Conservation (phyloP, 2,329 filamentous ascomycete species). For the Sporothrix protearum region DNA sequence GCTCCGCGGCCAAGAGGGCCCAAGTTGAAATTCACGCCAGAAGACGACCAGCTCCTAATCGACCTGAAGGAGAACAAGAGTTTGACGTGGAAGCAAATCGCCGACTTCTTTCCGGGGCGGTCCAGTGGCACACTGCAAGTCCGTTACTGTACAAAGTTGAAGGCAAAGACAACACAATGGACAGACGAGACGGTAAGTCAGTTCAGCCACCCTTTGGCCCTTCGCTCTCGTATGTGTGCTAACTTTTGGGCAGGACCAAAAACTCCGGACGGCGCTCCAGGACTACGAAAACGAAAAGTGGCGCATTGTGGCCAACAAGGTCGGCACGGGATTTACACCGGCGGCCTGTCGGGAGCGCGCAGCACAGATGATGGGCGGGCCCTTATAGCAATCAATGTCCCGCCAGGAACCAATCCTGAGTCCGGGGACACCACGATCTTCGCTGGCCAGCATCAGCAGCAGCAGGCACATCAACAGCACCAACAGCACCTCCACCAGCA, state of each 20-base stretch:
- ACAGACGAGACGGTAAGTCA: constrained; percentile 80
- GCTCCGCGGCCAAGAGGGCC: constrained; percentile 77
- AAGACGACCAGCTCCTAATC: constrained; percentile 83
- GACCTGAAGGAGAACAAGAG: constrained; percentile 93
- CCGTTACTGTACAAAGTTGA: constrained; percentile 90
- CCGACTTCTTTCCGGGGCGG: constrained; percentile 88
- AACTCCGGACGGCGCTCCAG: constrained; percentile 70
- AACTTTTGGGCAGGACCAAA: constrained; percentile 61
- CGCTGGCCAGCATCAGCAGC: constrained; percentile 33
- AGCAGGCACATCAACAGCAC: constrained; percentile 10
- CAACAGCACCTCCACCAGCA: constrained; percentile 19
- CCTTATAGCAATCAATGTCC: constrained; percentile 57
- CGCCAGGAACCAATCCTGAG: constrained; percentile 46
- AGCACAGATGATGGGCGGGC: constrained; percentile 54
- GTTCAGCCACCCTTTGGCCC: not conserved
- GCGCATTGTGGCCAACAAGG: constrained; percentile 86
- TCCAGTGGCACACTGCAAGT: constrained; percentile 90
- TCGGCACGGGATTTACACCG: constrained; percentile 85
- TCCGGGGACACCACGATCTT: constrained; percentile 46
- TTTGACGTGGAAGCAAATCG: constrained; percentile 95
- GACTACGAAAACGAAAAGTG: constrained; percentile 91
- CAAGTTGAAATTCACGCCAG: constrained; percentile 89
- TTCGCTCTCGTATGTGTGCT: constrained; percentile 24
- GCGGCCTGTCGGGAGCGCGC: constrained; percentile 81
- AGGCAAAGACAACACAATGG: constrained; percentile 91